Evolutionary conservation across 2,329 filamentous ascomycete species (phyloP).

Genomic region (Phaeosphaeria sp.): DNA sequence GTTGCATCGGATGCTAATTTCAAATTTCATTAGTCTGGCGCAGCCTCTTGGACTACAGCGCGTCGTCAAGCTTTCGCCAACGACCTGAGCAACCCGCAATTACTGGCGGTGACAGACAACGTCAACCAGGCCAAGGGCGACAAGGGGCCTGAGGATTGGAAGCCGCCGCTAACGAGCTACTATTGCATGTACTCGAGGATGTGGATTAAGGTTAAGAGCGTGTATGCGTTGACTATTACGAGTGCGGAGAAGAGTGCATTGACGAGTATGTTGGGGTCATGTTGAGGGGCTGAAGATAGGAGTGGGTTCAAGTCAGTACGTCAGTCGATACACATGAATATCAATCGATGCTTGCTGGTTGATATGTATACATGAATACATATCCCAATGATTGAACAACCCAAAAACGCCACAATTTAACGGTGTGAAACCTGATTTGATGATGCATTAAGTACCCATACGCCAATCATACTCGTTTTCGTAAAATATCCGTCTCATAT

Average conservation of each 20-base stretch:
- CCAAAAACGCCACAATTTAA: no score
- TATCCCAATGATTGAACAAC: no score
- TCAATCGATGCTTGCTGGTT: no score
- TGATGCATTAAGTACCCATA: no score
- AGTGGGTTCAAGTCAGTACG: no score
- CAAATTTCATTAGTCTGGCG: slow-evolving; percentile 63
- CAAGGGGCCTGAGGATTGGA: slow-evolving; percentile 75
- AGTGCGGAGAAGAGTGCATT: slow-evolving; percentile 74
- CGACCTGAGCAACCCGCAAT: slow-evolving; percentile 76
- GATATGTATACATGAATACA: no score
- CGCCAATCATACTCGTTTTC: no score
- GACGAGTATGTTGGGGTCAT: slow-evolving; percentile 68
- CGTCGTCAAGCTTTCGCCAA: slow-evolving; percentile 76
- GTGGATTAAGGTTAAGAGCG: slow-evolving; percentile 80
- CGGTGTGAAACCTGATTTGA: no score
- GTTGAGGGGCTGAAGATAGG: slow-evolving; percentile 55
- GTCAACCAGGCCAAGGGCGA: slow-evolving; percentile 80
- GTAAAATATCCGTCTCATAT: no score
- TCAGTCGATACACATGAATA: no score
- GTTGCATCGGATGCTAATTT: no score
- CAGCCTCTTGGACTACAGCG: slow-evolving; percentile 72
- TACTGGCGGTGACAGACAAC: slow-evolving; percentile 78
- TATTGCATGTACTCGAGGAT: slow-evolving; percentile 79
- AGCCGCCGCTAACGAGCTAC: slow-evolving; percentile 67
- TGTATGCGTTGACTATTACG: slow-evolving; percentile 73